A percentile compares a stretch with the other conserved stretches of the same genome.
Conservation (phyloP, 2,329 filamentous ascomycete genomes). For the Fusarium xylarioides region DNA sequence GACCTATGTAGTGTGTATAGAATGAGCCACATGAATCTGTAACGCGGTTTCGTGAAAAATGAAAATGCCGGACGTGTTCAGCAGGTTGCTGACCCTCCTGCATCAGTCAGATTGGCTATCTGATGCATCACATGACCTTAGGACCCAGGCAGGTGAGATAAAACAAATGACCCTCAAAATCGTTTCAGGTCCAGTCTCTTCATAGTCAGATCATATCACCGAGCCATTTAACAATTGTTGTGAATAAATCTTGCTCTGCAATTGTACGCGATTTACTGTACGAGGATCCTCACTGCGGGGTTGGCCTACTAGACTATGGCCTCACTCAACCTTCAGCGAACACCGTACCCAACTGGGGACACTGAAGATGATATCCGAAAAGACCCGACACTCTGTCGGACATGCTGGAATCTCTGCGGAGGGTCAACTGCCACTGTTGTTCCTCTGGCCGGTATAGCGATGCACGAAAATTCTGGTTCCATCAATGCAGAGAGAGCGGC, state of each 20-base stretch:
- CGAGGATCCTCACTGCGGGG: constrained; percentile 10
- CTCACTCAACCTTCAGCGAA: constrained; percentile 11
- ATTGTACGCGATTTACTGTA: not conserved
- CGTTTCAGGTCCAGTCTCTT: not conserved
- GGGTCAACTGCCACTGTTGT: constrained; percentile 18
- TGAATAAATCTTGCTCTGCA: not conserved
- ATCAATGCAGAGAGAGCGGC: constrained; percentile 17
- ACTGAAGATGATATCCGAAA: constrained; percentile 21
- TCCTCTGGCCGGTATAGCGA: constrained; percentile 18
- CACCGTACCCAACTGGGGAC: constrained; percentile 19
- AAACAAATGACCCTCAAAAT: not conserved
- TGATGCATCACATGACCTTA: constrained; percentile 8
- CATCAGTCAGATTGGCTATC: not conserved
- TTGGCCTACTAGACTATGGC: constrained; percentile 9
- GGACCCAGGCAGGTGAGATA: not conserved
- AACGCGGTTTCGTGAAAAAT: not conserved
- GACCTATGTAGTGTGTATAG: rapidly evolving
- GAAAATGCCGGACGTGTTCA: not conserved
- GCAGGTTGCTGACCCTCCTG: not conserved
- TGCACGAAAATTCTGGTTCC: constrained; percentile 26
- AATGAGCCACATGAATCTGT: rapidly evolving
- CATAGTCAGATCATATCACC: not conserved
- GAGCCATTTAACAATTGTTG: not conserved
- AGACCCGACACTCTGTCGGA: constrained; percentile 18
- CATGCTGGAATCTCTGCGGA: constrained; percentile 33